Evolutionary conservation across 2,329 filamentous ascomycete genomes (phyloP).

Genomic region (Fusarium sarcochroum): DNA sequence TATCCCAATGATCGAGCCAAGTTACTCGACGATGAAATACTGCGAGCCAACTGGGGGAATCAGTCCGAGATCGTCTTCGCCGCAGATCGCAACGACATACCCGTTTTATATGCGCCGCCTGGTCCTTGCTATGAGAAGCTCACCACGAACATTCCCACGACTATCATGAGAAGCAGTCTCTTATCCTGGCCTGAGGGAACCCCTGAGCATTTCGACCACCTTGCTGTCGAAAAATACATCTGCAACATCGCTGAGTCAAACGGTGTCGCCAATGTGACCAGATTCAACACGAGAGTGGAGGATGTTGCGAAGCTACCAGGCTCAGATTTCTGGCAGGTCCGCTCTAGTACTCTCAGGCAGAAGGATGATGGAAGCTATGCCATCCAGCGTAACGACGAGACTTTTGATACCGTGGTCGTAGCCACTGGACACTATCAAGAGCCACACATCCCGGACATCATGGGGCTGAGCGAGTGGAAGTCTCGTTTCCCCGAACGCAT

Average conservation of each 20-base stretch:
- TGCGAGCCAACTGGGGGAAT: too few relatives aligned
- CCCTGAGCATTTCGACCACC: slow-evolving; percentile 70
- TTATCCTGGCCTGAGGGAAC: slow-evolving; percentile 70
- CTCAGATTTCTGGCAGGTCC: slow-evolving; percentile 63
- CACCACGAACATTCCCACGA: slow-evolving; percentile 81
- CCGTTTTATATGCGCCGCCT: slow-evolving; percentile 36
- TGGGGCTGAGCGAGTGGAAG: slow-evolving; percentile 72
- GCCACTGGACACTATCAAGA: slow-evolving; percentile 77
- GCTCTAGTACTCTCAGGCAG: slow-evolving; percentile 60
- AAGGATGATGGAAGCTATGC: slow-evolving; percentile 44
- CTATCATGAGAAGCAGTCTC: slow-evolving; percentile 59
- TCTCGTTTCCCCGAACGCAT: slow-evolving; percentile 64
- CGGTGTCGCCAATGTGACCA: slow-evolving; percentile 64
- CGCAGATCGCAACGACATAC: not conserved
- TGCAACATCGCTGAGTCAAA: slow-evolving; percentile 66
- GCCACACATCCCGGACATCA: slow-evolving; percentile 71
- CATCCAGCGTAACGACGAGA: slow-evolving; percentile 48
- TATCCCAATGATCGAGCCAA: slow-evolving; percentile 51
- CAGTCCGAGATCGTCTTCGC: too few relatives aligned
- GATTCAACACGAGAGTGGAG: slow-evolving; percentile 72
- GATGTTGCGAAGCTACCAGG: slow-evolving; percentile 60
- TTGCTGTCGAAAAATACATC: slow-evolving; percentile 71
- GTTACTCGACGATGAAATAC: slow-evolving; percentile 47
- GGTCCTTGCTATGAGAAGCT: slow-evolving; percentile 69
- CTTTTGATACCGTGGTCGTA: slow-evolving; percentile 75